Evolutionary conservation across 805 yeast species (phyloP).

Genomic region (Grigorovia yakushimaensis): DNA sequence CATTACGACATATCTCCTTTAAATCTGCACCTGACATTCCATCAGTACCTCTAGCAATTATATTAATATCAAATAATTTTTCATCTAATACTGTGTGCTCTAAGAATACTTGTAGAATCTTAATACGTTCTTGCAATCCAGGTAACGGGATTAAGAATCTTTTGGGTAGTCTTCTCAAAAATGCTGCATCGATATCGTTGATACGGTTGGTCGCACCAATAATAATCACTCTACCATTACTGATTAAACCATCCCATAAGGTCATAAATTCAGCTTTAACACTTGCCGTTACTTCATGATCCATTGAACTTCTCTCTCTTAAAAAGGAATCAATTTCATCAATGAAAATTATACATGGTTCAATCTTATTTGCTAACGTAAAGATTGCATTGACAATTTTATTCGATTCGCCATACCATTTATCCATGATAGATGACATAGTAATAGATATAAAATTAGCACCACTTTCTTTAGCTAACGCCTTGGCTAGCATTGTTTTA

Average conservation of each 20-base stretch:
- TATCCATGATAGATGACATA: conserved; percentile 91
- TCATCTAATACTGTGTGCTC: conserved; percentile 52
- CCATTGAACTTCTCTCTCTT: conserved; percentile 72
- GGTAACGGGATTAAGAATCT: conserved; percentile 75
- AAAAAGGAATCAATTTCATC: conserved; percentile 95
- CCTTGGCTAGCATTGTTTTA: conserved; percentile 94
- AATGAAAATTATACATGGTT: conserved; percentile 90
- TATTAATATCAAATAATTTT: conserved; percentile 46
- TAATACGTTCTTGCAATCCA: conserved; percentile 49
- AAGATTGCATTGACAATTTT: conserved; percentile 90
- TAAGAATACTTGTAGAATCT: conserved; percentile 62
- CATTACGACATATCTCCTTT: conserved; percentile 85
- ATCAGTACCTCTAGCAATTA: conserved; percentile 51
- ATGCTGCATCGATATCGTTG: conserved; percentile 84
- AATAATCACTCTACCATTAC: conserved; percentile 72
- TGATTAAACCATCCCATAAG: conserved; percentile 84
- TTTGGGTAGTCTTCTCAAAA: conserved; percentile 87
- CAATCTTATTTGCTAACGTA: conserved; percentile 76
- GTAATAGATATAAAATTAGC: conserved; percentile 86
- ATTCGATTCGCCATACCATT: conserved; percentile 96
- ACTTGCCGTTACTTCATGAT: conserved; percentile 93
- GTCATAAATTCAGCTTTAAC: conserved; percentile 97
- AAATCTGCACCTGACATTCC: conserved; percentile 88
- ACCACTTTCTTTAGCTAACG: conserved; percentile 82
- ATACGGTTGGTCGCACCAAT: conserved; percentile 94